phyloP scores from a whole-genome alignment of 2,329 filamentous ascomycete genomes.

The Phialocephala subalpina region DNA sequence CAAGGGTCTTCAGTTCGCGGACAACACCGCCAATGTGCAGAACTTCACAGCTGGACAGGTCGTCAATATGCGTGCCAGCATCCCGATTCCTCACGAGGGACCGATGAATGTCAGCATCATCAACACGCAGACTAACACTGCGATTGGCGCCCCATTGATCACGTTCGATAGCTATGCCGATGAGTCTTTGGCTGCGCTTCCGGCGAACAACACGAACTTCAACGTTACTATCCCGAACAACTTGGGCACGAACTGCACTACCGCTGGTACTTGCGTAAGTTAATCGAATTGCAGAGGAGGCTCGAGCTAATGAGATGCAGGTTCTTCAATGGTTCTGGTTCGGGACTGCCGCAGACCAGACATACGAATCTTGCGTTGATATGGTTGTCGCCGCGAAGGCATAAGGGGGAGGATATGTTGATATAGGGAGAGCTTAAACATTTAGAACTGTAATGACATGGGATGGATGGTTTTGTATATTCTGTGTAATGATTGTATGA shows the following conservation, averaged over 20 bases:
- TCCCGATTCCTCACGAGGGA: conserved; percentile 60
- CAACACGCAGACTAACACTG: conserved; percentile 53
- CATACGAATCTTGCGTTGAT: conserved; percentile 63
- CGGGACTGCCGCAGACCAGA: conserved; percentile 56
- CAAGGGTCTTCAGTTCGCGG: conserved; percentile 53
- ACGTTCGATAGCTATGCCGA: conserved; percentile 59
- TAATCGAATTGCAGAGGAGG: not conserved
- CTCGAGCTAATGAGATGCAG: conserved; percentile 50
- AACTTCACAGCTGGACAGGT: conserved; percentile 52
- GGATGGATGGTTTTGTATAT: not conserved
- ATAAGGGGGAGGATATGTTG: not conserved
- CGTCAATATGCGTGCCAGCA: conserved; percentile 50
- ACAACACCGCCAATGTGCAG: conserved; percentile 54
- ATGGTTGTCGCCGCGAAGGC: conserved; percentile 43
- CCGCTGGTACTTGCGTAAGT: conserved; percentile 39
- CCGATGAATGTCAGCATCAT: conserved; percentile 63
- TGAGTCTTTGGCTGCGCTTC: conserved; percentile 49
- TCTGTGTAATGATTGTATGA: conserved; percentile 1
- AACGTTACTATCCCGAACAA: conserved; percentile 60
- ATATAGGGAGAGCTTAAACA: not conserved
- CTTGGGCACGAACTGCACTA: conserved; percentile 51
- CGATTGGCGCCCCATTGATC: conserved; percentile 57
- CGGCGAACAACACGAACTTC: conserved; percentile 57
- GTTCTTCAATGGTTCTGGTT: conserved; percentile 64
- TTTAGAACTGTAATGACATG: not conserved